Conservation (phyloP, 331 rosid species). For the Quercus lobata region DNA sequence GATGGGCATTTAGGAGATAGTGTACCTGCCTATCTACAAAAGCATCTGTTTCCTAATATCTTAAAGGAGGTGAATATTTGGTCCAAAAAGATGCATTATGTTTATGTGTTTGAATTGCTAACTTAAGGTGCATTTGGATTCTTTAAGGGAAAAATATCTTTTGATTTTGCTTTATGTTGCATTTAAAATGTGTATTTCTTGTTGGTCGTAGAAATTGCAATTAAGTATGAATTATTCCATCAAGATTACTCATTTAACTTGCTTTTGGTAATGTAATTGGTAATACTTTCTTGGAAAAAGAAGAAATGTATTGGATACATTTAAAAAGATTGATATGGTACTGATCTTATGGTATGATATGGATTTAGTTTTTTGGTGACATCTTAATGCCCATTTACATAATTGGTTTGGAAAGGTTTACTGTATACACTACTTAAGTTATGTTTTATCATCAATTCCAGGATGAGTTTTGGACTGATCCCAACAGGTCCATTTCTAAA, state of each 20-base stretch:
- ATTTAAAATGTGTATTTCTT: background rate
- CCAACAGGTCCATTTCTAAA: slow-evolving; percentile 56
- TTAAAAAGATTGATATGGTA: background rate
- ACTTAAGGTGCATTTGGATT: slow-evolving; percentile 13
- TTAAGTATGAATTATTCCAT: background rate
- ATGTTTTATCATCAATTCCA: slow-evolving; percentile 25
- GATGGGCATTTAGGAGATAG: slow-evolving; percentile 89
- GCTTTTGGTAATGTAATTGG: background rate
- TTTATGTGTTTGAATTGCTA: background rate
- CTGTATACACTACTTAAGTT: slow-evolving; percentile 10
- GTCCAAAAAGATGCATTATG: slow-evolving; percentile 10
- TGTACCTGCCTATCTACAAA: slow-evolving; percentile 79
- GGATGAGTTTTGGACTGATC: slow-evolving; percentile 85
- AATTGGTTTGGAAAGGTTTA: slow-evolving; percentile 2
- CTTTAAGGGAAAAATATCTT: background rate
- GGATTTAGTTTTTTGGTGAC: background rate
- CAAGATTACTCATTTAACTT: background rate
- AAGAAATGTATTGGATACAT: background rate
- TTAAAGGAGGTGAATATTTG: slow-evolving; percentile 69
- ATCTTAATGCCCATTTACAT: slow-evolving; percentile 3
- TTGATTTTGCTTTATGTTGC: background rate
- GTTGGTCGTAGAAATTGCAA: background rate
- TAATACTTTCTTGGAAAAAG: background rate
- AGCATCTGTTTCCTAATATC: slow-evolving; percentile 71
- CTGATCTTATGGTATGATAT: background rate